Evolutionary conservation across 75 land plant genomes (phyloP).

Genomic region (Cryptomeria japonica): DNA sequence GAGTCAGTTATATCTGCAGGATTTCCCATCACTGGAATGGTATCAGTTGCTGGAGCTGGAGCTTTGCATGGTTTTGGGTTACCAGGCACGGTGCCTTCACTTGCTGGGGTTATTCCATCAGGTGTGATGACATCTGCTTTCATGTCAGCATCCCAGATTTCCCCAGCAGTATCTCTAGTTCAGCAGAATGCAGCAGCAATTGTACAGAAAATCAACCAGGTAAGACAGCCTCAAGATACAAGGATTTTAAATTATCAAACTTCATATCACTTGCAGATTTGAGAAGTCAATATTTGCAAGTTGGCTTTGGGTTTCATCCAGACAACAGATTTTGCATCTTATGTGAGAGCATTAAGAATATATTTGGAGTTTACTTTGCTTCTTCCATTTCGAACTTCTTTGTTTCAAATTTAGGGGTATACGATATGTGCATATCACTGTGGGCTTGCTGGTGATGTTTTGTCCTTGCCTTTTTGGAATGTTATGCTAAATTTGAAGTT

Average conservation of each 20-base stretch:
- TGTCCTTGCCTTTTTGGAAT: background rate
- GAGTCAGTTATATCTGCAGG: constrained; percentile 62
- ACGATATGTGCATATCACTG: background rate
- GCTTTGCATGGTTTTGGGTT: constrained; percentile 34
- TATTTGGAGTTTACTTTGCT: background rate
- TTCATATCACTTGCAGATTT: background rate
- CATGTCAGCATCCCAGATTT: constrained; percentile 23
- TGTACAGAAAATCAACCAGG: constrained; percentile 68
- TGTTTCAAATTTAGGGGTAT: background rate
- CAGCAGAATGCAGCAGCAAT: constrained; percentile 54
- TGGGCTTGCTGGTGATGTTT: background rate
- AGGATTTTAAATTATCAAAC: background rate
- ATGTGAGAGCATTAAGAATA: background rate
- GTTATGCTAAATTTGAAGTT: background rate
- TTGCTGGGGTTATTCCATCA: constrained; percentile 32
- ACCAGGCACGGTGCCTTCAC: constrained; percentile 26
- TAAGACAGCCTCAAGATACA: background rate
- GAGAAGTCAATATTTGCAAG: background rate
- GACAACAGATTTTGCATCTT: background rate
- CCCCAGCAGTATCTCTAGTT: constrained; percentile 19
- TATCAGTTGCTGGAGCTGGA: constrained; percentile 38
- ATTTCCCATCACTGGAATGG: constrained; percentile 38
- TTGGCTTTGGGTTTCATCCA: background rate
- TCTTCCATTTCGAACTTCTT: background rate
- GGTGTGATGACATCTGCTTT: constrained; percentile 12